Percentiles rank a stretch among this genome's conserved stretches.
Conservation (phyloP, 352 stramenopile species). For the Phytophthora hibernalis region DNA sequence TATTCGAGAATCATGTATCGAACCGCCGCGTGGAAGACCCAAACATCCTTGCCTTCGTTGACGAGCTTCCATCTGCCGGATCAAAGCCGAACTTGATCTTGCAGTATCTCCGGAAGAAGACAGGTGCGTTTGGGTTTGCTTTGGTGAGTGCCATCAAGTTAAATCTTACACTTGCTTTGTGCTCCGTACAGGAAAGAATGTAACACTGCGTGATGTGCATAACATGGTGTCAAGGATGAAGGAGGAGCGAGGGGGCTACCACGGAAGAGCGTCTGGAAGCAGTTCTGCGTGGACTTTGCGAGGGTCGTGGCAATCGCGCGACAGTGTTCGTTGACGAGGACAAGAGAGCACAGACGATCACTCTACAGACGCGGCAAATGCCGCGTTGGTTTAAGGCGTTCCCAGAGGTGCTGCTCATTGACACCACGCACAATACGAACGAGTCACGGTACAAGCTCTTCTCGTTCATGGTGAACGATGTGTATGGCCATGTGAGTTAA, state of each 20-base stretch:
- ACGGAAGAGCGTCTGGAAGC: background rate
- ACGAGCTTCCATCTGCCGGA: slow-evolving; percentile 11
- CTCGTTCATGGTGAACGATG: slow-evolving; percentile 11
- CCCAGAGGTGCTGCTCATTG: slow-evolving; percentile 9
- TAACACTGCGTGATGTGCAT: slow-evolving; percentile 1
- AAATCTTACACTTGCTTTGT: too few species aligned
- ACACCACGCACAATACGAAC: slow-evolving; percentile 12
- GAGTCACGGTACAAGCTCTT: slow-evolving; percentile 8
- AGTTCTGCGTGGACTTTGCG: background rate
- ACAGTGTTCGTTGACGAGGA: slow-evolving; percentile 3
- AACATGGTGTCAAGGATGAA: slow-evolving; percentile 1
- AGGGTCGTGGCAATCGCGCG: background rate
- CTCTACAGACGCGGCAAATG: slow-evolving; percentile 3
- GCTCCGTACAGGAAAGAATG: background rate
- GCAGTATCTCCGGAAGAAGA: slow-evolving; percentile 12
- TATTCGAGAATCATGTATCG: slow-evolving; percentile 7
- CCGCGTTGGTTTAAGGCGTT: slow-evolving; percentile 2
- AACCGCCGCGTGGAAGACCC: slow-evolving; percentile 8
- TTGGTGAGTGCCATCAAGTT: background rate
- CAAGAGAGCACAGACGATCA: slow-evolving; percentile 4
- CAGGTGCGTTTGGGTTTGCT: background rate
- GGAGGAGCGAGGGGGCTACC: background rate
- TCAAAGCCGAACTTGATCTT: slow-evolving; percentile 12
- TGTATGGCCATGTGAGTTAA: slow-evolving; percentile 1
- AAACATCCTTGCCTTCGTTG: slow-evolving; percentile 1